These are phyloP conservation scores for Fusarium camptoceras DNA, from an alignment of 2,329 filamentous ascomycete genomes.

Conservation along the genomic window DNA sequence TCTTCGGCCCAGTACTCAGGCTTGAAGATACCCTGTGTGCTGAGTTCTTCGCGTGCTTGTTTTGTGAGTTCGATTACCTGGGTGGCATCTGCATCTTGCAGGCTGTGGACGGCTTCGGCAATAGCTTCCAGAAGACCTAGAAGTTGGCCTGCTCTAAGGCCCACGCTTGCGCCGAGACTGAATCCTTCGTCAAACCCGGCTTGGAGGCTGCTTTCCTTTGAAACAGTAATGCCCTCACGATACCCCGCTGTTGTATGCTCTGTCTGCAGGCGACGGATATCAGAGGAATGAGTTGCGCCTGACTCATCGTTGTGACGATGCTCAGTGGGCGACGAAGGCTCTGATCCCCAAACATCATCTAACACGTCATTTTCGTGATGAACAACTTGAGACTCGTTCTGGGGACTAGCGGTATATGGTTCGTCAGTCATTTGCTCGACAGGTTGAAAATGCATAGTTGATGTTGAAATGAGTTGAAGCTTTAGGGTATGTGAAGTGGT, in stretches of 20 bases:
- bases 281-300: slow-evolving; percentile 61
- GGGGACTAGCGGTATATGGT: slow-evolving; percentile 40
- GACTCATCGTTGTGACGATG: slow-evolving; percentile 13
- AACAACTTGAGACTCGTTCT: slow-evolving; percentile 25
- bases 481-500: not conserved
- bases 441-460: slow-evolving; percentile 52
- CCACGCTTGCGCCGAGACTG: slow-evolving; percentile 83
- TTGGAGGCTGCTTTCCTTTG: slow-evolving; percentile 83
- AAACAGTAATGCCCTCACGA: slow-evolving; percentile 82
- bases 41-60: slow-evolving; percentile 69
- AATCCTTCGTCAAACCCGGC: slow-evolving; percentile 93
- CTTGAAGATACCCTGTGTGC: slow-evolving; percentile 71
- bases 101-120: slow-evolving; percentile 57
- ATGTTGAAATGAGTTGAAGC: not conserved
- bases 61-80: not conserved
- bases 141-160: slow-evolving; percentile 77
- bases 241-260: slow-evolving; percentile 89
- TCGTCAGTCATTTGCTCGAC: slow-evolving; percentile 48
- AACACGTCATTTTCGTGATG: slow-evolving; percentile 44
- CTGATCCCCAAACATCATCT: slow-evolving; percentile 54
- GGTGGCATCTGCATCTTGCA: slow-evolving; percentile 38
- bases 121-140: slow-evolving; percentile 84
- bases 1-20: slow-evolving; percentile 75
- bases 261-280: slow-evolving; percentile 78
- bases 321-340: slow-evolving; percentile 37